A percentile compares a stretch with the other conserved stretches of the same genome.
phyloP scores from a whole-genome alignment of 2,329 filamentous ascomycete species.

The Venturia oleaginea region DNA sequence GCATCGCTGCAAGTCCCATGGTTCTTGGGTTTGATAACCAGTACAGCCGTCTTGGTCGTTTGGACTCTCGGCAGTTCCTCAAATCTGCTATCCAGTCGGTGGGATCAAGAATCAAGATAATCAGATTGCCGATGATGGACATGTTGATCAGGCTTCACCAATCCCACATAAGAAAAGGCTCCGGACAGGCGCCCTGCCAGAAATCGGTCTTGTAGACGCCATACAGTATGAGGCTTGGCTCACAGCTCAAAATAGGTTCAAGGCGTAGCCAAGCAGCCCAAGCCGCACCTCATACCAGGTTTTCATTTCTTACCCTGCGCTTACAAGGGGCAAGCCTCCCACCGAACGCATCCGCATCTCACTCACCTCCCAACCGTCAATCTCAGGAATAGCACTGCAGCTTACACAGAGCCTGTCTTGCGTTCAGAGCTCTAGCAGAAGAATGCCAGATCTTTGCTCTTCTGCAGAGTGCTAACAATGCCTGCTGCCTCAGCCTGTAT shows the following conservation, averaged over 20 bases:
- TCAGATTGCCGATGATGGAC: background rate
- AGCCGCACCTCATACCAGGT: background rate
- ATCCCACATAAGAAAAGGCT: background rate
- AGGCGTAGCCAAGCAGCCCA: conserved; percentile 2
- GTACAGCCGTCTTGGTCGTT: background rate
- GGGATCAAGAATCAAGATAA: background rate
- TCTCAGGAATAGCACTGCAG: background rate
- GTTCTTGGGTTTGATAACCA: background rate
- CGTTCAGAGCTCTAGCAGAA: background rate
- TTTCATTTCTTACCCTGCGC: background rate
- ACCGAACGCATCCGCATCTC: background rate
- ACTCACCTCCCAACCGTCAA: background rate
- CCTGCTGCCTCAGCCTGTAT: background rate
- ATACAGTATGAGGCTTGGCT: background rate
- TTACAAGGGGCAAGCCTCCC: background rate
- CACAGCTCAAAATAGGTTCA: background rate
- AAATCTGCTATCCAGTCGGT: background rate
- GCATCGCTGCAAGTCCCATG: background rate
- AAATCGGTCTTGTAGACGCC: background rate
- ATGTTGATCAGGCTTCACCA: background rate
- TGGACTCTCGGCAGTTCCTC: background rate
- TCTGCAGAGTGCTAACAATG: background rate
- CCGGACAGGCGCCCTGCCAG: background rate
- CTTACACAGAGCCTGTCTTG: background rate
- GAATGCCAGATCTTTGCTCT: background rate